Base-by-base conservation (phyloP, 805 yeast species). In the Hanseniaspora guilliermondii region DNA sequence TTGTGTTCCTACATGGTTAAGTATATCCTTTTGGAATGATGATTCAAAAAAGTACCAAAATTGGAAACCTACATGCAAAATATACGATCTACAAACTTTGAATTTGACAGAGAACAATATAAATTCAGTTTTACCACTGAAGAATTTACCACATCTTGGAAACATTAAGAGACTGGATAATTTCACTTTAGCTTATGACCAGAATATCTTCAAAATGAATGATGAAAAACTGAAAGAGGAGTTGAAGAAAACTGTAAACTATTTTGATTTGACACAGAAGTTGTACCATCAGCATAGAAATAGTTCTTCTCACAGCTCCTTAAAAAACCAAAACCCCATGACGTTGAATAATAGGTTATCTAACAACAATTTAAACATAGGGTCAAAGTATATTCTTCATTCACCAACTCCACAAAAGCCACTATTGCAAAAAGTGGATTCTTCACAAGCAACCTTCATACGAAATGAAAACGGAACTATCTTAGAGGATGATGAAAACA, bases 31-130 rank as follows among this genome's bases (percentile, higher is more conserved):
- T 63, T 93, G 95, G 85, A 79, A 77, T 53, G 86, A 83, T 49
- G 64, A 68, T 38, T 63, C 61, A 55, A 71, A 64, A 66, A 68
- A 61, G 25, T 72, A 72, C 33, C 60, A 59, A 24, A 84, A 79
- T 60, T 91, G 97, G 97, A 76, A 83, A n/a, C 97, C 98, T 0
- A 73, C 93, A 36, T 88, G 97, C 67, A 87, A 87, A 61, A 89
- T 93, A 49, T 91, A 93, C 66, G 97, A 91, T 62, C 69, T 93
- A 19, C 97, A 93, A 65, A 93, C 93, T 97, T 91, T 91, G 94
- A 97, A 97, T 0, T 77, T 93, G 7, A 87, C 91, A 83, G 97
- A 91, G 62, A 87, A 86, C 61, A 96, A 93, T 62, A 72, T 82
- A 56, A 79, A 81, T 59, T 79, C 83, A 12, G 63, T 64, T 27